Conservation (phyloP, 129 eudicot species). For the Mikania micrantha region DNA sequence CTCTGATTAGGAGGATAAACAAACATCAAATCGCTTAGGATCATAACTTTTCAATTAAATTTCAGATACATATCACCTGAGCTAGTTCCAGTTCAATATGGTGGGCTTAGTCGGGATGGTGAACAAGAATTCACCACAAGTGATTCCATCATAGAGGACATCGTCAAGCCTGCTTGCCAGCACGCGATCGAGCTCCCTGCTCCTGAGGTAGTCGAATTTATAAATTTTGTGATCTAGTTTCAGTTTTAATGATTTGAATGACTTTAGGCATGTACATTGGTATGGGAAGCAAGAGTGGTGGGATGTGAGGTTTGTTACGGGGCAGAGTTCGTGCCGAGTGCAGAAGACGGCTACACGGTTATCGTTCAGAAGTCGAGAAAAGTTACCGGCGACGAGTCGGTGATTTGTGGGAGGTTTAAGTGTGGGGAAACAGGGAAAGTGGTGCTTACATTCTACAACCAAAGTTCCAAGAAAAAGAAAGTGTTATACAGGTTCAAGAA, state of each 20-base stretch:
- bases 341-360: conserved; percentile 66
- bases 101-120: conserved; percentile 76
- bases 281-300: conserved; percentile 70
- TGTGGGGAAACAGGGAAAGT: conserved; percentile 68
- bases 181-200: conserved; percentile 56
- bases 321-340: conserved; percentile 68
- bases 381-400: conserved; percentile 48
- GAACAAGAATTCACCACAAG: conserved; percentile 53
- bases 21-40: neutral
- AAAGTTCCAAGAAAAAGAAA: conserved; percentile 74
- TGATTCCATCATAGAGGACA: conserved; percentile 55
- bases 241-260: too few species aligned
- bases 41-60: neutral
- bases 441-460: conserved; percentile 72
- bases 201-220: conserved; percentile 41
- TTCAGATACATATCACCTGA: conserved; percentile 79
- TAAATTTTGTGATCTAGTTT: neutral
- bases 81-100: conserved; percentile 73
- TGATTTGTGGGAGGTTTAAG: conserved; percentile 52
- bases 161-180: conserved; percentile 51
- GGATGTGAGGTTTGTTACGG: conserved; percentile 70
- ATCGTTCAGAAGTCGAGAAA: conserved; percentile 59
- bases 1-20: too few species aligned
- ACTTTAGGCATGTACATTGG: conserved; percentile 45
- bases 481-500: conserved; percentile 85